These are phyloP conservation scores for Daldinia loculata DNA, from an alignment of 495 filamentous ascomycete genomes.

Conservation along the genomic window DNA sequence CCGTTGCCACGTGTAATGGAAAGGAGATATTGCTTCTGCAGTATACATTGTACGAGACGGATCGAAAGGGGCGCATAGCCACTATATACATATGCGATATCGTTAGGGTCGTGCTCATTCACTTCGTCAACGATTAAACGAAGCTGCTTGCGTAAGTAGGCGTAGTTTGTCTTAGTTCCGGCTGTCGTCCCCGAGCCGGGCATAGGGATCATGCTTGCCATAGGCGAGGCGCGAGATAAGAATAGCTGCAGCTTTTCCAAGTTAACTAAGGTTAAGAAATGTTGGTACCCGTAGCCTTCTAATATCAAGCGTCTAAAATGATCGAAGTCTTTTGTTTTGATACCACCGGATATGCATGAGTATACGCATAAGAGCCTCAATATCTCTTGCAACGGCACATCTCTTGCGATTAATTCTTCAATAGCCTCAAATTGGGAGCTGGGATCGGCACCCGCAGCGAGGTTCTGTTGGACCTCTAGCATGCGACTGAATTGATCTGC, in stretches of 20 bases:
- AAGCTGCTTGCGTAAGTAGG: slow-evolving; percentile 82
- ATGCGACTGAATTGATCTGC: slow-evolving; percentile 86
- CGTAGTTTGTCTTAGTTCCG: slow-evolving; percentile 87
- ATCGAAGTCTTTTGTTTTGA: slow-evolving; percentile 87
- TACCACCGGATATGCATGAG: slow-evolving; percentile 86
- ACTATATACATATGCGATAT: slow-evolving; percentile 96
- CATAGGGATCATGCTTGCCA: slow-evolving; percentile 75
- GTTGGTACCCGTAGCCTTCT: slow-evolving; percentile 94
- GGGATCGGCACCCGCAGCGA: slow-evolving; percentile 90
- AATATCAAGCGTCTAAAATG: slow-evolving; percentile 86
- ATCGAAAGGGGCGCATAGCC: slow-evolving; percentile 95
- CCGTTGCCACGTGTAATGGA: slow-evolving; percentile 69
- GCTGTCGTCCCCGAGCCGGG: slow-evolving; percentile 59
- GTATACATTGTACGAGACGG: slow-evolving; percentile 90
- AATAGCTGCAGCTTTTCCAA: slow-evolving; percentile 91
- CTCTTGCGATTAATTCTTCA: slow-evolving; percentile 90
- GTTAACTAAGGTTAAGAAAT: slow-evolving; percentile 86
- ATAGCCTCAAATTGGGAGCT: slow-evolving; percentile 88
- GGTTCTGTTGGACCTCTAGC: slow-evolving; percentile 93
- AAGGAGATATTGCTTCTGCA: slow-evolving; percentile 86
- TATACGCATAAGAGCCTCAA: slow-evolving; percentile 90
- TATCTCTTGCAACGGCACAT: slow-evolving; percentile 77
- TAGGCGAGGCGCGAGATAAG: slow-evolving; percentile 72
- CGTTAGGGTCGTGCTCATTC: slow-evolving; percentile 94
- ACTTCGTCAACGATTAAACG: slow-evolving; percentile 95